Percentiles rank a stretch among this genome's conserved stretches.
Conservation (phyloP, 2,329 filamentous ascomycete species). For the Fusarium pseudograminearum region DNA sequence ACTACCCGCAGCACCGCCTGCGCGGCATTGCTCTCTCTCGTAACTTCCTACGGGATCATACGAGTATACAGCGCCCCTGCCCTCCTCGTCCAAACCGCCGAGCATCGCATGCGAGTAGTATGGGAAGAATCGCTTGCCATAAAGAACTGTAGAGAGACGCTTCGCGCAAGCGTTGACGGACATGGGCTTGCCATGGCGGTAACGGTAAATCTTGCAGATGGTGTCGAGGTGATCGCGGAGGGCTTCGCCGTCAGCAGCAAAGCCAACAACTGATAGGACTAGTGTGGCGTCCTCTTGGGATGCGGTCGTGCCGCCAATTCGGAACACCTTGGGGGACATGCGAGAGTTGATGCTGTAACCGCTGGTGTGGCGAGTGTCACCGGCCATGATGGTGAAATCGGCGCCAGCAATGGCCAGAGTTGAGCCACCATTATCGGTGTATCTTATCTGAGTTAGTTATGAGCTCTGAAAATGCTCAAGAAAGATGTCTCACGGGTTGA, state of each 20-base stretch:
- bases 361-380: conserved; percentile 94
- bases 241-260: conserved; percentile 93
- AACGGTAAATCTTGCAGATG: conserved; percentile 98
- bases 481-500: conserved; percentile 81
- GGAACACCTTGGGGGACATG: conserved; percentile 95
- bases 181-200: conserved; percentile 98
- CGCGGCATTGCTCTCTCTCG: conserved; percentile 95
- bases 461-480: not conserved
- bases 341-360: conserved; percentile 99
- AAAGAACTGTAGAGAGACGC: conserved; percentile 93
- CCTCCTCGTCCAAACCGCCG: conserved; percentile 93
- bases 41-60: conserved; percentile 99
- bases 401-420: conserved; percentile 94
- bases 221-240: conserved; percentile 94
- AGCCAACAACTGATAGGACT: conserved; percentile 93
- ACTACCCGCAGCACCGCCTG: conserved; percentile 90
- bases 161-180: conserved; percentile 94
- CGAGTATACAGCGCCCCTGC: conserved; percentile 92
- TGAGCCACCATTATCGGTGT: conserved; percentile 97
- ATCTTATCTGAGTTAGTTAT: conserved; percentile 64
- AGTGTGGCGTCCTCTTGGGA: conserved; percentile 88
- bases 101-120: conserved; percentile 98
- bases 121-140: conserved; percentile 98
- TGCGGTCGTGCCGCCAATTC: conserved; percentile 90
- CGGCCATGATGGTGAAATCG: conserved; percentile 96